Base-by-base conservation (phyloP, 2,329 filamentous ascomycete genomes). In the Colletotrichum neosansevieriae region DNA sequence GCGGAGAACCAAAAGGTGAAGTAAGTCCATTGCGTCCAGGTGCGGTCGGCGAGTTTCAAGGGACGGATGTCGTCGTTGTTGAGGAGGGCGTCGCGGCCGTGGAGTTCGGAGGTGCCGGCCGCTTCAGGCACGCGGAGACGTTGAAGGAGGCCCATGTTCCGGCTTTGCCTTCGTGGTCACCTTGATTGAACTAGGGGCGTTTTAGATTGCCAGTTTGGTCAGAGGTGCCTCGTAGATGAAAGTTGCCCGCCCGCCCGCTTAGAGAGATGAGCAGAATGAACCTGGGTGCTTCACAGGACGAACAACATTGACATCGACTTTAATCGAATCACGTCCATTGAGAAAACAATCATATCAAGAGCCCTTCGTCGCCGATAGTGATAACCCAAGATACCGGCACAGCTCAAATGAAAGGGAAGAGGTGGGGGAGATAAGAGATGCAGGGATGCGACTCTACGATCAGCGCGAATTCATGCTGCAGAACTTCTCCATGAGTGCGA, bases 1-100 rank as follows among this genome's bases (percentile, higher is more conserved):
- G 79, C 78, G 47, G 79, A 79, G 71, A 82, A 81, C 81, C 81
- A 83, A 67, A 82, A 82, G 6, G 76, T 76, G 6, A 81, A 72
- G 70, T 82, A 83, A 0, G 81, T 81, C 67, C 74, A 73, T 42
- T 75, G 72, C 15, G 76, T 78, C 81, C 80, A 83, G 34, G 79
- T 82, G 11, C 81, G 73, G 70, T 83, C 78, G 29, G 77, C 72
- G 32, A 79, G 71, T 63, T 76, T 76, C 9, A 81, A 74, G 11
- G 82, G 78, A 24, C 78, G 75, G 50, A 83, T 75, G 63, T 82
- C 77, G 70, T 83, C 78, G 68, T 82, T 82, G 61, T 80, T 76
- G 17, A 82, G 73, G 70, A 75, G 76, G 59, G 73, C 72, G 57
- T 78, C 74, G 47, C 73, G 73, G 10, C 74, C 72, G 47, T 74